Base-by-base conservation (phyloP, 106 monocot species). In the Dactylorhiza incarnata region DNA sequence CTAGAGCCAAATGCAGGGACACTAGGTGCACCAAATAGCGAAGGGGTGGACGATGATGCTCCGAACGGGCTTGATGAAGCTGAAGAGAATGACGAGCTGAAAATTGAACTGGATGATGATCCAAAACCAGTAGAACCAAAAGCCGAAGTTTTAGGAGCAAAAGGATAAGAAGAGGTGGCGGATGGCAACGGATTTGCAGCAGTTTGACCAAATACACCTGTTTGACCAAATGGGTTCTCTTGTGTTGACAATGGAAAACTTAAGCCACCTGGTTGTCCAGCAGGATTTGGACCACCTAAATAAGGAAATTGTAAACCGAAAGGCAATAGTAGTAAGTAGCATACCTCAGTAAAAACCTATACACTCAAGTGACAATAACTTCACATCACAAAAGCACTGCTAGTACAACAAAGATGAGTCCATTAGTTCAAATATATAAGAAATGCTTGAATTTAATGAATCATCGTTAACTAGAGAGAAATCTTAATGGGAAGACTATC, bases 11-110 rank as follows among this genome's bases (percentile, higher is more conserved):
- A 89, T 63, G 73, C 75, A 65, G 85, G 48, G 10, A 26, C 77
- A 69, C 74, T 79, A 48, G 89, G 56, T 22, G 74, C 47, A 8
- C 84, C 88, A 83, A 94, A 94, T 4, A 86, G 48, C 68, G 95
- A 78, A 72, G 86, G 69, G 56, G 86, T 69, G 12, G 92, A 82
- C 45, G 91, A 46, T 3, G 87, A 82, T 48, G 88, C 76, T 13
- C 87, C 88, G 80, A 95, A 95, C 48, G 92, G 87, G 76, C 81
- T 89, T 78, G 91, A 80, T 76, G 85, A 82, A 48, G 93, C 80
- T 81, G 87, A 53, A 68, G 76, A 79, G 66, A 94, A 91, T 24
- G 93, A 68, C 55, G 87, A 83, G 69, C 79, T 85, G 71, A 90
- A 90, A 56, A 80, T 47, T 77, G 90, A 73, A 68, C 85, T 72